phyloP scores from a whole-genome alignment of 139 green algal species.

The Yamagishiella unicocca region DNA sequence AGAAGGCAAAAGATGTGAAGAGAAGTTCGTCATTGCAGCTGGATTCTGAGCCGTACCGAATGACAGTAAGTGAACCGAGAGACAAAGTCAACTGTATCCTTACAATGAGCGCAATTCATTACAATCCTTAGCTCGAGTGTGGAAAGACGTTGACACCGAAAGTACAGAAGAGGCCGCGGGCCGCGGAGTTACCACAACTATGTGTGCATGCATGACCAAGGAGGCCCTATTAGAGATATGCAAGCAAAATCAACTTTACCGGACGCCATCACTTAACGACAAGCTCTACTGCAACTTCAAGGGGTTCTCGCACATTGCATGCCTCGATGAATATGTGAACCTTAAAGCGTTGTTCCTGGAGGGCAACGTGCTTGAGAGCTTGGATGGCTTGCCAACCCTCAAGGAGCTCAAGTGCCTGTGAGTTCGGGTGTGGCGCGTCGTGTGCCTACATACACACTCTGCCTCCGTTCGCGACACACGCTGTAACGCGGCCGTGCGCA shows the following conservation, averaged over 20 bases:
- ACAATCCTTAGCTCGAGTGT: not conserved
- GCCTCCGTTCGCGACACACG: not conserved
- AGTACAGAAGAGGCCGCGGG: slow-evolving; percentile 8
- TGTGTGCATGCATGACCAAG: slow-evolving; percentile 71
- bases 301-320: slow-evolving; percentile 80
- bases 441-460: not conserved
- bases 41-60: too few species aligned
- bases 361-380: slow-evolving; percentile 84
- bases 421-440: slow-evolving; percentile 34
- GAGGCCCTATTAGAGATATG: slow-evolving; percentile 72
- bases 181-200: not conserved
- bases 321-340: slow-evolving; percentile 82
- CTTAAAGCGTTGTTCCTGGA: slow-evolving; percentile 92
- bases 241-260: slow-evolving; percentile 83
- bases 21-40: too few species aligned
- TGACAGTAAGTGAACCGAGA: too few species aligned
- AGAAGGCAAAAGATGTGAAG: too few species aligned
- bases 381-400: slow-evolving; percentile 83
- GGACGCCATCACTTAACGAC: slow-evolving; percentile 88
- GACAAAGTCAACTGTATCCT: too few species aligned
- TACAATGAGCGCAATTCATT: too few species aligned
- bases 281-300: slow-evolving; percentile 90
- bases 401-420: slow-evolving; percentile 87
- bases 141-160: too few species aligned
- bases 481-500: too few species aligned